Evolutionary conservation across 371 early-diverging fungal genomes (phyloP).

Genomic region (Saksenaea oblongispora): DNA sequence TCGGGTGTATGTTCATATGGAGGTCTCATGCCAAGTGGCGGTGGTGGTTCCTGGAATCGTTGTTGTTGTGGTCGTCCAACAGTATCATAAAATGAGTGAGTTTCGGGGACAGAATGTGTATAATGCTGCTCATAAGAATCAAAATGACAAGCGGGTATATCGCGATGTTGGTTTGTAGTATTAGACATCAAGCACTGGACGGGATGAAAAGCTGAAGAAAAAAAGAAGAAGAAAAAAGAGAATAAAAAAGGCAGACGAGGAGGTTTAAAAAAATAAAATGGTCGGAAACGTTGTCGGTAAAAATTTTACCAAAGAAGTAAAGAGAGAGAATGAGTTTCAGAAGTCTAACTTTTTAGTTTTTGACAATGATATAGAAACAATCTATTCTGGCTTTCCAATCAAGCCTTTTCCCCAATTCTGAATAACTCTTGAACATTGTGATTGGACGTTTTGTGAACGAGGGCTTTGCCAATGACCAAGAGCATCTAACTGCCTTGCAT

Average conservation of each 20-base stretch:
- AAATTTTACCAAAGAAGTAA: neutral
- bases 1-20: neutral
- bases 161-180: neutral
- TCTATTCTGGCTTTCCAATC: constrained; percentile 36
- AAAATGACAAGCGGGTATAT: neutral
- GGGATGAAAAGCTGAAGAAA: neutral
- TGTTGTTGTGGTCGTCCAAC: constrained; percentile 4
- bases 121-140: neutral
- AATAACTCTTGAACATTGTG: constrained; percentile 46
- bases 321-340: neutral
- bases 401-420: constrained; percentile 53
- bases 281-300: neutral
- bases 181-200: neutral
- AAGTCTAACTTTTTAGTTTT: constrained; percentile 5
- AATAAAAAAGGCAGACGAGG: neutral
- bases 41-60: constrained; percentile 5
- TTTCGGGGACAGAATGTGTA: neutral
- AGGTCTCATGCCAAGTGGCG: neutral
- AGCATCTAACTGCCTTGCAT: constrained; percentile 47
- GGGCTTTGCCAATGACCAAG: constrained; percentile 39
- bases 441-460: constrained; percentile 38
- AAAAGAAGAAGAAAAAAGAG: neutral
- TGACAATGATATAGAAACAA: neutral
- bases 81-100: neutral
- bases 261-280: neutral